Conservation (phyloP, 768 basidiomycete genomes). For the Chalciporus chontae region DNA sequence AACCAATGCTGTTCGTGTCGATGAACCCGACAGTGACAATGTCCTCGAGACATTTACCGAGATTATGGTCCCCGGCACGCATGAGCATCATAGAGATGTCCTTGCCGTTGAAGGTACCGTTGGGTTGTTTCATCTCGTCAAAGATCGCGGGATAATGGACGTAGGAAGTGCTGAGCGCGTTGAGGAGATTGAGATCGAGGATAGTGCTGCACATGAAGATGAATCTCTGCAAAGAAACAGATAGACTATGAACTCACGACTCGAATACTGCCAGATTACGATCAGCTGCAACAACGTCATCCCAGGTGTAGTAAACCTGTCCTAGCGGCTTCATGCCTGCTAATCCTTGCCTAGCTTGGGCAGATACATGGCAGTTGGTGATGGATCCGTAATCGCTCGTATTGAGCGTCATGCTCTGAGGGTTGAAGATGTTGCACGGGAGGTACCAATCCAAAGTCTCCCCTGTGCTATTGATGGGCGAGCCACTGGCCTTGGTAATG, state of each 20-base stretch:
- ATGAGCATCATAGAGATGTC: constrained; percentile 87
- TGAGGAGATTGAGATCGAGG: constrained; percentile 82
- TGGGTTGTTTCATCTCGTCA: constrained; percentile 64
- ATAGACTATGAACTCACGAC: constrained; percentile 54
- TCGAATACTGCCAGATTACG: constrained; percentile 94
- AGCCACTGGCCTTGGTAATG: constrained; percentile 68
- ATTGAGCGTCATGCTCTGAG: constrained; percentile 69
- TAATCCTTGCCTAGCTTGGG: constrained; percentile 51
- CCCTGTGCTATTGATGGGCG: constrained; percentile 65
- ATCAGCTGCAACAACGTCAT: constrained; percentile 61
- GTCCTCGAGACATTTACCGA: constrained; percentile 85
- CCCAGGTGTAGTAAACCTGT: constrained; percentile 94
- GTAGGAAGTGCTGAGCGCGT: constrained; percentile 78
- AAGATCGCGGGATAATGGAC: constrained; percentile 84
- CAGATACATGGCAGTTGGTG: constrained; percentile 70
- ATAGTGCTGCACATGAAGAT: constrained; percentile 53
- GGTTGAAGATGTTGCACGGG: constrained; percentile 86
- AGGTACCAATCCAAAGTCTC: constrained; percentile 88
- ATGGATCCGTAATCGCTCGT: constrained; percentile 59
- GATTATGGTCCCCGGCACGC: constrained; percentile 60
- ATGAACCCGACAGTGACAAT: constrained; percentile 88
- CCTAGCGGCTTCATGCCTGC: constrained; percentile 55
- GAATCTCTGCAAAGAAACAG: constrained; percentile 1
- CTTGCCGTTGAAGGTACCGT: constrained; percentile 72
- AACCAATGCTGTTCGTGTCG: constrained; percentile 92